phyloP scores from a whole-genome alignment of 2,329 filamentous ascomycete species.

The Clarireedia homoeocarpa region DNA sequence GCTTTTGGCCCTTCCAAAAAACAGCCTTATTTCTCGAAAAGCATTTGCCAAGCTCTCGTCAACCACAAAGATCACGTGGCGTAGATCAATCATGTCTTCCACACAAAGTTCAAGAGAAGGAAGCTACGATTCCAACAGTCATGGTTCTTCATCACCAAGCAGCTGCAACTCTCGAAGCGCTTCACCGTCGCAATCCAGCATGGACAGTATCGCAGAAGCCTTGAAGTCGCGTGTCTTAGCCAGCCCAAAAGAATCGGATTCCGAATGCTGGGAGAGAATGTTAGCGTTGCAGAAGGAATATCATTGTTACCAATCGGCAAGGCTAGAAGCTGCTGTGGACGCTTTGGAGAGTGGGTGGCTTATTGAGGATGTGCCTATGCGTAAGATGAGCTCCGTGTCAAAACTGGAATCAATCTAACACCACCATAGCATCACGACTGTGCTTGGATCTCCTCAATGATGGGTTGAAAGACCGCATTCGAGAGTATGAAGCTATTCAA shows the following conservation, averaged over 20 bases:
- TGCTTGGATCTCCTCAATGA: conserved; percentile 28
- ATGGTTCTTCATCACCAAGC: conserved; percentile 8
- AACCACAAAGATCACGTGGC: conserved; percentile 1
- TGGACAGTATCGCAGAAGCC: conserved; percentile 1
- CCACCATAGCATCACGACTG: conserved; percentile 22
- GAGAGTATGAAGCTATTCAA: conserved; percentile 5
- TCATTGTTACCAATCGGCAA: conserved; percentile 27
- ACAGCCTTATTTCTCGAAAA: not conserved
- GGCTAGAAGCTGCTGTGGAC: conserved; percentile 27
- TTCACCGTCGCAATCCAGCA: conserved; percentile 9
- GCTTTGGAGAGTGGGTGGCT: conserved; percentile 20
- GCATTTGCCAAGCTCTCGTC: not conserved
- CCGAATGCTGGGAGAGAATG: conserved; percentile 26
- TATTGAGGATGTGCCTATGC: conserved; percentile 21
- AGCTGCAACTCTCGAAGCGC: conserved; percentile 3
- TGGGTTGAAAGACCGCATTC: conserved; percentile 21
- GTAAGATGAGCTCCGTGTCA: conserved; percentile 15
- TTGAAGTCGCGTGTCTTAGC: conserved; percentile 9
- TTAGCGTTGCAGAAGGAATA: conserved; percentile 24
- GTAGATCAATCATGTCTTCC: conserved; percentile 2
- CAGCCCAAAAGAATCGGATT: conserved; percentile 14
- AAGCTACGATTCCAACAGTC: conserved; percentile 10
- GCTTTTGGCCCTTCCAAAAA: conserved; percentile 1
- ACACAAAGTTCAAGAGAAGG: conserved; percentile 6
- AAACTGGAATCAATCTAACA: not conserved